Conservation (phyloP, 2,329 filamentous ascomycete species). For the Diaporthe batatas region DNA sequence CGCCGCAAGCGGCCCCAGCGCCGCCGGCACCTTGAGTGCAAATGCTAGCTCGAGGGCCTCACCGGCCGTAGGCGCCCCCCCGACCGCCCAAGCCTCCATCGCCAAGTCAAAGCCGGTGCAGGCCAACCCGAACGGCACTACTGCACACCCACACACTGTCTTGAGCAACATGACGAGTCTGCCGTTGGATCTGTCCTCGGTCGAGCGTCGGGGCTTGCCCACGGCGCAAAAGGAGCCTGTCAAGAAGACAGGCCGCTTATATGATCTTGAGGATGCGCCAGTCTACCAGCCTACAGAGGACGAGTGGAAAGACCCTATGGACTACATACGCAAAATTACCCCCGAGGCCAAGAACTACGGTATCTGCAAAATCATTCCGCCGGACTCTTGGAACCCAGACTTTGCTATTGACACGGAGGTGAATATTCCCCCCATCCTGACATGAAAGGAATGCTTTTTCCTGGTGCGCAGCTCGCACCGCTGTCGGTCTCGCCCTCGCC, state of each 20-base stretch:
- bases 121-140: constrained; percentile 64
- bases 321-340: constrained; percentile 92
- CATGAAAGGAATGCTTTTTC: background rate
- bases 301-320: constrained; percentile 94
- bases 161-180: constrained; percentile 69
- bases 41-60: constrained; percentile 67
- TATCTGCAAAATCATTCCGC: constrained; percentile 95
- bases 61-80: constrained; percentile 56
- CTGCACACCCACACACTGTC: constrained; percentile 63
- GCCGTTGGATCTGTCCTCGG: constrained; percentile 86
- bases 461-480: background rate
- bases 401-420: constrained; percentile 99
- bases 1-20: constrained; percentile 50
- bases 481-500: background rate
- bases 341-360: constrained; percentile 90
- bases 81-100: constrained; percentile 51
- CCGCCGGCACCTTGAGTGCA: constrained; percentile 54
- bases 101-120: constrained; percentile 63
- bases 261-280: constrained; percentile 89
- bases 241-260: constrained; percentile 83
- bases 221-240: constrained; percentile 80
- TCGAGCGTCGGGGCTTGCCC: constrained; percentile 90
- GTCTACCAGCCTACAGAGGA: constrained; percentile 92
- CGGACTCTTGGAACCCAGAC: constrained; percentile 91
- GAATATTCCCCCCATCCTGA: constrained; percentile 49